A percentile compares a stretch with the other conserved stretches of the same genome.
phyloP scores from a whole-genome alignment of 2,329 filamentous ascomycete genomes.

The Tricladium varicosporioides region DNA sequence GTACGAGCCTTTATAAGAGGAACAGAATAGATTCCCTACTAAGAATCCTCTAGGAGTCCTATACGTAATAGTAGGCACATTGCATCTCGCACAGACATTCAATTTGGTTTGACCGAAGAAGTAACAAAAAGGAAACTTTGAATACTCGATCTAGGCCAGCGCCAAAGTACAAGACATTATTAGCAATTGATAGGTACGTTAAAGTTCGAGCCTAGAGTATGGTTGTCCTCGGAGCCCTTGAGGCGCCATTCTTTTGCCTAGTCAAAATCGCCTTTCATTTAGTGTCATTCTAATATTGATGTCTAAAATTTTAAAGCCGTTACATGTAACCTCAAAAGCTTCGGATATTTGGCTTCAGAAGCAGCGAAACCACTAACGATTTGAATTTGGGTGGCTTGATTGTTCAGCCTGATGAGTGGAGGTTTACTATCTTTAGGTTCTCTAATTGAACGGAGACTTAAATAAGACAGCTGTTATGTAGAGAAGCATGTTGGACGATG shows the following conservation, averaged over 20 bases:
- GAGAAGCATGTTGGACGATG: too few species aligned
- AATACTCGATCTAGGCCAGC: background rate
- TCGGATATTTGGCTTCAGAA: background rate
- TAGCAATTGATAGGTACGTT: background rate
- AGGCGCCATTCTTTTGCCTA: background rate
- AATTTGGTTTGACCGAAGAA: background rate
- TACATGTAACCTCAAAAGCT: background rate
- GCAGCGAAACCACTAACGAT: background rate
- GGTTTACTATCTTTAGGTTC: background rate
- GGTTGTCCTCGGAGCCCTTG: background rate
- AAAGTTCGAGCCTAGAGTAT: background rate
- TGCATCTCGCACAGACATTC: background rate
- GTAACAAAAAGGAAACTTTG: background rate
- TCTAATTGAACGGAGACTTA: too few species aligned
- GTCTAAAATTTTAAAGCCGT: background rate
- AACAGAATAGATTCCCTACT: too few species aligned
- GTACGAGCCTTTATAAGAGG: too few species aligned
- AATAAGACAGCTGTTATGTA: too few species aligned
- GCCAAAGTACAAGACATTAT: background rate
- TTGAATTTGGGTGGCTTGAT: background rate
- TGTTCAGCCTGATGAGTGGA: background rate
- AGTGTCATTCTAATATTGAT: background rate
- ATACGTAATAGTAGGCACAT: background rate
- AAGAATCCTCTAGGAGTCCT: constrained; percentile 1
- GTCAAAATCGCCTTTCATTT: background rate